Evolutionary conservation across 768 basidiomycete genomes (phyloP).

Genomic region (Flagelloscypha sp.): DNA sequence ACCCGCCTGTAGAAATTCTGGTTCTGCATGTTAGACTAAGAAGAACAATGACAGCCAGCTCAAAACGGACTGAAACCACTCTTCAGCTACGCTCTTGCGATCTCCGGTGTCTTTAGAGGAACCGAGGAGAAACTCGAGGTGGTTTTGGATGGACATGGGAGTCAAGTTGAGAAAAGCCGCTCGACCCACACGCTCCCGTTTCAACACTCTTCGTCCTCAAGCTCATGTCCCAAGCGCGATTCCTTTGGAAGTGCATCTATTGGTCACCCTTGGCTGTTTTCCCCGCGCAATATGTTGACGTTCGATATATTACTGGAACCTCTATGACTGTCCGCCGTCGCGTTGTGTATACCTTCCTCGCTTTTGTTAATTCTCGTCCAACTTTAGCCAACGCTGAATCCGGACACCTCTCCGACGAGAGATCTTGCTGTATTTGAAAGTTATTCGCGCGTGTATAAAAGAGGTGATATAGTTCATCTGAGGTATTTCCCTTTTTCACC

Average conservation of each 20-base stretch:
- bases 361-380: no score
- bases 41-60: not conserved
- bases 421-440: slow-evolving; percentile 63
- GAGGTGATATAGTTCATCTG: slow-evolving; percentile 62
- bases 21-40: not conserved
- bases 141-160: not conserved
- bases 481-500: slow-evolving; percentile 27
- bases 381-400: slow-evolving; percentile 74
- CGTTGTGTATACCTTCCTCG: no score
- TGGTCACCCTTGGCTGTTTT: not conserved
- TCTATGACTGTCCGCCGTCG: no score
- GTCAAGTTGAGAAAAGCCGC: not conserved
- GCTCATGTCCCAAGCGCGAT: not conserved
- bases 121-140: not conserved
- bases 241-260: not conserved
- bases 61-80: not conserved
- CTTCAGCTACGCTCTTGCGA: not conserved
- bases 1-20: not conserved
- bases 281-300: not conserved
- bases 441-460: slow-evolving; percentile 30
- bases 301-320: no score
- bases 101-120: not conserved
- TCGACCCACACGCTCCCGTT: no score
- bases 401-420: slow-evolving; percentile 50
- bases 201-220: no score